A percentile compares a stretch with the other conserved stretches of the same genome.
Conservation (phyloP, 108 stramenopile species). For the Nitzschia sp. region DNA sequence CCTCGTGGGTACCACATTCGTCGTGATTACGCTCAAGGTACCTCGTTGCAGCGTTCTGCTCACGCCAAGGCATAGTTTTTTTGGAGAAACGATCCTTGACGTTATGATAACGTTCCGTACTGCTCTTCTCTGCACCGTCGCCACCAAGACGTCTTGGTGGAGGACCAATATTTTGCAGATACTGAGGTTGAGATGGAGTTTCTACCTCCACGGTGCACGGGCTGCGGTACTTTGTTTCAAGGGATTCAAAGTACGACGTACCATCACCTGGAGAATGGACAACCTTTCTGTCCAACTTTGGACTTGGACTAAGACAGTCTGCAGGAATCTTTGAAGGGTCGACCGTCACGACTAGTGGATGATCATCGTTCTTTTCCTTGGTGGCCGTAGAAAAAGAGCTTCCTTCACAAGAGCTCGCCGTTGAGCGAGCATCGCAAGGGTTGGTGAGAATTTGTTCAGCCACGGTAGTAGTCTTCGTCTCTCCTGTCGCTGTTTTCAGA, state of each 20-base stretch:
- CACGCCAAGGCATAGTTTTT: conserved; percentile 13
- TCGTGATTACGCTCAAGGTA: conserved; percentile 12
- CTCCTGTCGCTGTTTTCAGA: background rate
- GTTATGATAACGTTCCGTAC: background rate
- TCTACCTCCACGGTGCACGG: background rate
- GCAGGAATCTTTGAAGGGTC: background rate
- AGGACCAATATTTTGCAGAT: too few relatives aligned
- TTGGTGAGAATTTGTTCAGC: too few relatives aligned
- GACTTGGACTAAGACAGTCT: conserved; percentile 15
- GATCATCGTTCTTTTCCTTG: background rate
- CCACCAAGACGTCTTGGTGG: too few relatives aligned
- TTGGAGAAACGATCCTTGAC: conserved; percentile 11
- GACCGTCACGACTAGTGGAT: conserved; percentile 2
- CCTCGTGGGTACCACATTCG: background rate
- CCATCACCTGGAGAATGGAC: conserved; percentile 1
- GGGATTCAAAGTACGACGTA: conserved; percentile 5
- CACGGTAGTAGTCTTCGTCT: too few relatives aligned
- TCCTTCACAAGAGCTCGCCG: background rate
- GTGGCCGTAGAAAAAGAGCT: background rate
- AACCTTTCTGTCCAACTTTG: conserved; percentile 6
- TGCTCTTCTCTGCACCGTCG: background rate
- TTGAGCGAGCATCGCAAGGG: too few relatives aligned
- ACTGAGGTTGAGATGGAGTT: background rate
- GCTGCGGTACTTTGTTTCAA: background rate
- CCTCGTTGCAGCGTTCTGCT: conserved; percentile 5